Base-by-base conservation (phyloP, 1,284 basidiomycete genomes). In the Ganoderma multipileum region DNA sequence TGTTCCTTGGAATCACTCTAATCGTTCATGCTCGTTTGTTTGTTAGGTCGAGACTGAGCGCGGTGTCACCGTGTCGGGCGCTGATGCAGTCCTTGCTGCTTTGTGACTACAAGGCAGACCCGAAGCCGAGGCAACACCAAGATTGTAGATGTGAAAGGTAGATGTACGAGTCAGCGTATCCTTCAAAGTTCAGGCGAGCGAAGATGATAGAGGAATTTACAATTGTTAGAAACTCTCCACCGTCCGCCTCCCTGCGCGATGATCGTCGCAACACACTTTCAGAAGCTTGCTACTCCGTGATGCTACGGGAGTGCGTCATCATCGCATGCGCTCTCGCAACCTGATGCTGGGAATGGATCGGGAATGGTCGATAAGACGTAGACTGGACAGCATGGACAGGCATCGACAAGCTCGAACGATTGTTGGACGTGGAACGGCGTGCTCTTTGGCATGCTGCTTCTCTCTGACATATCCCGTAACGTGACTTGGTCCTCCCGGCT, bases 41-140 rank as follows among this genome's bases (percentile, higher is more conserved):
- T 63, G 9, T 33, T 58, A 90, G 89, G 81, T 86, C 65, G 90
- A 88, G 75, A 74, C 83, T 74, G 85, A 78, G 41, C 76, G 82
- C 52, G 88, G 80, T 8, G 87, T 94, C 57, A 83, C 83, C 20
- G 89, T 89, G 64, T 90, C 89, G n/a, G 87, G 90, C 61, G 91
- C 88, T 54, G 90, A 93, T 14, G 85, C 87, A 44, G 83, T 94
- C 70, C 85, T 93, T 23, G 76, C 76, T 52, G 74, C 74, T 30
- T 73, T 78, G 68, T 77, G 72, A 73, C 69, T 69, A 36, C 47
- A 38, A 30, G 63, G 16, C 33, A 30, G 54, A 41, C 23, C 14
- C 14, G 47, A 63, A 44, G 28, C 44, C n/a, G 47, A 52, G 18
- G 11, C 36, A 23, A 36, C 23, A 33, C n/a, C 36, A 5, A 60